Percentiles rank a stretch among this genome's conserved stretches.
Evolutionary conservation across 1,139 yeast species (phyloP).

Genomic region (Hemisphaericaspora lyxosophila): DNA sequence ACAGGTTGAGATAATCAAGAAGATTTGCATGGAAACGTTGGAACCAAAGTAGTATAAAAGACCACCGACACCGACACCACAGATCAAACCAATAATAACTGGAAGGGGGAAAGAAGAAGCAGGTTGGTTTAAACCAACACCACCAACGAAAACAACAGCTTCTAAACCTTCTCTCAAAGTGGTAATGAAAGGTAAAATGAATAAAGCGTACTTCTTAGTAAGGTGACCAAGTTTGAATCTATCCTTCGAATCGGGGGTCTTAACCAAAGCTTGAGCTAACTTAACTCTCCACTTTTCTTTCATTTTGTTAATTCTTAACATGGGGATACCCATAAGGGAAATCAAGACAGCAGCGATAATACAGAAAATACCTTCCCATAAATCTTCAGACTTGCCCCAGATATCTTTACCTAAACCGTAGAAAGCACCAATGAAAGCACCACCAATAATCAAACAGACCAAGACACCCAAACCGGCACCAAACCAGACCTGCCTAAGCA

Average conservation of each 20-base stretch:
- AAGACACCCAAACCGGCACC: conserved; percentile 74
- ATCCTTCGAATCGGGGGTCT: conserved; percentile 34
- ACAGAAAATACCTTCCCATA: conserved; percentile 91
- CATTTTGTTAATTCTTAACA: conserved; percentile 87
- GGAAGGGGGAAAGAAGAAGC: conserved; percentile 83
- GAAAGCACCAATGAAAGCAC: conserved; percentile 81
- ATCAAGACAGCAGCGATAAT: conserved; percentile 81
- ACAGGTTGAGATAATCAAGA: conserved; percentile 77
- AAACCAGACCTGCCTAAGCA: conserved; percentile 73
- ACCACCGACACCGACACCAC: conserved; percentile 70
- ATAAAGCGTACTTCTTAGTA: conserved; percentile 70
- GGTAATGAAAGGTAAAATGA: conserved; percentile 76
- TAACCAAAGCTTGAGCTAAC: conserved; percentile 70
- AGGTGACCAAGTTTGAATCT: conserved; percentile 37
- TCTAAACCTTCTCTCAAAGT: conserved; percentile 88
- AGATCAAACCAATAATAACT: conserved; percentile 69
- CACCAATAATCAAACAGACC: conserved; percentile 76
- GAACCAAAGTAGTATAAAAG: conserved; percentile 76
- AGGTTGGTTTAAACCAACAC: conserved; percentile 79
- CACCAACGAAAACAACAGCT: conserved; percentile 89
- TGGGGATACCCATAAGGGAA: conserved; percentile 87
- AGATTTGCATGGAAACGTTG: conserved; percentile 71
- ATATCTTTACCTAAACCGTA: conserved; percentile 76
- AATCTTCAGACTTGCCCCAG: conserved; percentile 84
- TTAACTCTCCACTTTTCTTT: conserved; percentile 91